phyloP scores from a whole-genome alignment of 768 basidiomycete species.

The Pseudohyphozyma bogoriensis region DNA sequence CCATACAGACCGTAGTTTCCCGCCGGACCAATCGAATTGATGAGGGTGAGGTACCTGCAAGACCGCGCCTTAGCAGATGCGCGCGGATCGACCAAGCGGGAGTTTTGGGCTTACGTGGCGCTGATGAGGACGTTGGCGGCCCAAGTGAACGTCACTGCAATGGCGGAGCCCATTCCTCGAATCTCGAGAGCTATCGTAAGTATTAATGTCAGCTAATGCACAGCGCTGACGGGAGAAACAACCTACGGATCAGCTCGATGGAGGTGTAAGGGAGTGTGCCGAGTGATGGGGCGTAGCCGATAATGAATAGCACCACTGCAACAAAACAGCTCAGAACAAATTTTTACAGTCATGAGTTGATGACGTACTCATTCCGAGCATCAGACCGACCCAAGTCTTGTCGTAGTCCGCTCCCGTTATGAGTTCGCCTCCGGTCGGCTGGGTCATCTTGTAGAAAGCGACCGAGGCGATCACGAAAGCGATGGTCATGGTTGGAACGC shows the following conservation, averaged over 20 bases:
- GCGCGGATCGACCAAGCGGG: slow-evolving; percentile 61
- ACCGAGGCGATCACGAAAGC: slow-evolving; percentile 47
- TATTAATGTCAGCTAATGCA: slow-evolving; percentile 68
- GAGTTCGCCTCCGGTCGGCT: slow-evolving; percentile 52
- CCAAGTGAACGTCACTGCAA: slow-evolving; percentile 71
- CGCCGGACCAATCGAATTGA: not conserved
- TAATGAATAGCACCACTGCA: slow-evolving; percentile 75
- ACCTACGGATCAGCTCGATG: slow-evolving; percentile 44
- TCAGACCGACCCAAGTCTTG: slow-evolving; percentile 50
- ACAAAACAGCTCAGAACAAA: too few relatives aligned
- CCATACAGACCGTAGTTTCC: slow-evolving; percentile 33
- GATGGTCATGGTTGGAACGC: slow-evolving; percentile 62
- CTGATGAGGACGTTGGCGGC: slow-evolving; percentile 60
- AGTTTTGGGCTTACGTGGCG: too few relatives aligned
- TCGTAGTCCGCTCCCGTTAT: too few relatives aligned
- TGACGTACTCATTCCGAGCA: slow-evolving; percentile 49
- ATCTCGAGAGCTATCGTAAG: too few relatives aligned
- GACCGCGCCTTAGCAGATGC: slow-evolving; percentile 22
- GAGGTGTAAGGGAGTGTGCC: not conserved
- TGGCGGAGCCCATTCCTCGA: slow-evolving; percentile 64
- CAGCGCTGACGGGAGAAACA: slow-evolving; percentile 75
- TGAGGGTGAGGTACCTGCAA: not conserved
- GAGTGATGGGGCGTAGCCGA: slow-evolving; percentile 53
- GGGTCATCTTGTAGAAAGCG: slow-evolving; percentile 45
- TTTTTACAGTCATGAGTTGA: too few relatives aligned